Conservation (phyloP, 1,284 basidiomycete species). For the Leccinum angustisporum region DNA sequence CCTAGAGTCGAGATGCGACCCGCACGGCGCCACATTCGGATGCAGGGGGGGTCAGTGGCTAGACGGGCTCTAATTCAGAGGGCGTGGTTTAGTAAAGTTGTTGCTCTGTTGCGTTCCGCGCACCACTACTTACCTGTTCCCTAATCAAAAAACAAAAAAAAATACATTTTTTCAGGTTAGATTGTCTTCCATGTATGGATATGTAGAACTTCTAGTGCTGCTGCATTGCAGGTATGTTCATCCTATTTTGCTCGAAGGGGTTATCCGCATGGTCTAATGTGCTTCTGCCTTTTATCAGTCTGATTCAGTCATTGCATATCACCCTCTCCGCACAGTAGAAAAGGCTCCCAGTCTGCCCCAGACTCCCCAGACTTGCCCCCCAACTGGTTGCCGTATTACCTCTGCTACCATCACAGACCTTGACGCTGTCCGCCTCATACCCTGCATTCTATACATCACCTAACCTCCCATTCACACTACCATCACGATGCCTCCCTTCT, state of each 20-base stretch:
- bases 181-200: slow-evolving; percentile 30
- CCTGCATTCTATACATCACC: neutral
- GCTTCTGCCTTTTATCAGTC: slow-evolving; percentile 20
- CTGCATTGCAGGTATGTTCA: slow-evolving; percentile 11
- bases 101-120: slow-evolving; percentile 17
- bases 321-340: slow-evolving; percentile 21
- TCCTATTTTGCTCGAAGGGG: slow-evolving; percentile 25
- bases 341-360: slow-evolving; percentile 9
- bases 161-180: slow-evolving; percentile 35
- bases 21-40: slow-evolving; percentile 8
- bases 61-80: slow-evolving; percentile 18
- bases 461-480: slow-evolving; percentile 2
- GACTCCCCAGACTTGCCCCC: slow-evolving; percentile 1
- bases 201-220: slow-evolving; percentile 10
- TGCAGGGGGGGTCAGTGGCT: neutral
- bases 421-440: slow-evolving; percentile 4
- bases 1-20: slow-evolving; percentile 13
- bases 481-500: slow-evolving; percentile 32
- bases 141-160: slow-evolving; percentile 18
- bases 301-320: slow-evolving; percentile 15
- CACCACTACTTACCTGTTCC: slow-evolving; percentile 18
- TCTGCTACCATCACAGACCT: neutral
- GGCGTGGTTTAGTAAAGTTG: slow-evolving; percentile 30
- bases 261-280: slow-evolving; percentile 26
- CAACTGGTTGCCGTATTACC: neutral